These are phyloP conservation scores for Ogataea neopini DNA, from an alignment of 805 yeast species.

Conservation along the genomic window DNA sequence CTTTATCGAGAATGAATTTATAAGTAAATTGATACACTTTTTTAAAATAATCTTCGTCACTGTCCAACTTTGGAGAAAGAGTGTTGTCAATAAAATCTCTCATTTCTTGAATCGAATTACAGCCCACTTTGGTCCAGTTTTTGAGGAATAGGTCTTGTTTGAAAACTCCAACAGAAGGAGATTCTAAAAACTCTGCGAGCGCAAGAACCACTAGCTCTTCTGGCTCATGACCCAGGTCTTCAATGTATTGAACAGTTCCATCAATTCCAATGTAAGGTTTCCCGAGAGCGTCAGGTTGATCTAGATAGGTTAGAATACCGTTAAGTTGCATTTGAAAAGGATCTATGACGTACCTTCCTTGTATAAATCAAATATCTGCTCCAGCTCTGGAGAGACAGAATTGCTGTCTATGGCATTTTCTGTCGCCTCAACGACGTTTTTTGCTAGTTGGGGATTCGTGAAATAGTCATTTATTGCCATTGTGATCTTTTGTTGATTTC, in stretches of 20 bases:
- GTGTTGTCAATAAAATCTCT: constrained; percentile 32
- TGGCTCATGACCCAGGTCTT: constrained; percentile 66
- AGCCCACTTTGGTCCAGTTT: constrained; percentile 52
- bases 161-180: constrained; percentile 69
- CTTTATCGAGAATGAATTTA: constrained; percentile 59
- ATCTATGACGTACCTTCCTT: constrained; percentile 25
- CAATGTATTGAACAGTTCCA: constrained; percentile 70
- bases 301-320: constrained; percentile 7
- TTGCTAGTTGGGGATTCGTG: constrained; percentile 20
- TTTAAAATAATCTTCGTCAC: constrained; percentile 47
- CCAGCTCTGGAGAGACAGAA: constrained; percentile 22
- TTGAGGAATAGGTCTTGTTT: constrained; percentile 47
- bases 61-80: constrained; percentile 36
- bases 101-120: constrained; percentile 49
- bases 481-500: constrained; percentile 23
- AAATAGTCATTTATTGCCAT: constrained; percentile 29
- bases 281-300: constrained; percentile 27
- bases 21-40: constrained; percentile 72
- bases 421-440: constrained; percentile 8
- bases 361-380: constrained; percentile 37
- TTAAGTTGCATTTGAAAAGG: no score
- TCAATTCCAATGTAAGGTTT: constrained; percentile 60
- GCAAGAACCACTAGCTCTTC: constrained; percentile 75
- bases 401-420: constrained; percentile 1
- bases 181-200: constrained; percentile 65